Base-by-base conservation (phyloP, 495 filamentous ascomycete species). In the Friedmanniomyces endolithicus region DNA sequence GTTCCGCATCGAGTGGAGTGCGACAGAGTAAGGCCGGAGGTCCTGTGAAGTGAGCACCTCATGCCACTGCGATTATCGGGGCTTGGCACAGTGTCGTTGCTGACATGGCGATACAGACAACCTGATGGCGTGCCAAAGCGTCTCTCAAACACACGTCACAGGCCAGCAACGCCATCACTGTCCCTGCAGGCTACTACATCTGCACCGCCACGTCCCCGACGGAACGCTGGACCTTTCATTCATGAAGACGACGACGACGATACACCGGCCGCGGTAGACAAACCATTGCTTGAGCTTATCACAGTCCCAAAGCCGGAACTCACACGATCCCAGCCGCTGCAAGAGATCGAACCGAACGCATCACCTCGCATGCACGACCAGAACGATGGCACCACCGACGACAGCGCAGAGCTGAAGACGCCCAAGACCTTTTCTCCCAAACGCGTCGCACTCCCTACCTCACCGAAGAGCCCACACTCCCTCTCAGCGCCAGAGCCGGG, bases 181-280 rank as follows among this genome's bases (percentile, higher is more conserved):
- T 19, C 55, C 0, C 19, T 62, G 17, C 54, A 62, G 46, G 50
- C 50, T 14, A 41, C 37, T 14, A 14, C 37, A 19, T 14, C 37
- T 14, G 37, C 37, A 6, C 6, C 37, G 16, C 3, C 12, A 6
- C 37, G 37, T n/a, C 37, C 37, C 37, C 17, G 14, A 41, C 37
- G 37, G 7, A 50, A 50, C 17, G 16, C 17, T 14, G 47, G 47
- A 24, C 55, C 59, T 14, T 58, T 62, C 39, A 31, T 55, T 11
- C 50, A 56, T 22, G 59, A 62, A 47, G 59, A 61, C 24, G 55
- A 62, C 35, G 54, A 58, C 11, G 25, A 34, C n/a, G 47, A 50
- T n/a, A 11, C 17, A 7, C 17, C 44, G 16, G 20, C 44, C 8
- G 23, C 16, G 24, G 24, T 7, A n/a, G 29, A 50, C 11, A 19